A percentile compares a stretch with the other conserved stretches of the same genome.
phyloP scores from a whole-genome alignment of 2,329 filamentous ascomycete species.

The Ophioceras dolichostomum region DNA sequence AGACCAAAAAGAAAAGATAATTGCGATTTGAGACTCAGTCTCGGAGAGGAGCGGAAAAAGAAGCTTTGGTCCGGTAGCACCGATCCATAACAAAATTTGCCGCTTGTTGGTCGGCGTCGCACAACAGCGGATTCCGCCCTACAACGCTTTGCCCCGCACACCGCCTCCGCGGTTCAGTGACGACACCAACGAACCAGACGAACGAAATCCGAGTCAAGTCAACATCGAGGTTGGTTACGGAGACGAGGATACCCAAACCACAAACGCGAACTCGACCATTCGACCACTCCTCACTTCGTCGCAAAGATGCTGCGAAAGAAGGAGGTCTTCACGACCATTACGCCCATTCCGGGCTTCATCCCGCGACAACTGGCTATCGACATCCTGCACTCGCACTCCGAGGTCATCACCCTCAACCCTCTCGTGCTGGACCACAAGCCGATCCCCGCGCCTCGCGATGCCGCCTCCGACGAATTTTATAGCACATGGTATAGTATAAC shows the following conservation, averaged over 20 bases:
- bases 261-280: no score
- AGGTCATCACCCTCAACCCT: constrained; percentile 60
- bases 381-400: constrained; percentile 58
- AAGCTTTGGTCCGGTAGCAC: no score
- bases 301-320: constrained; percentile 54
- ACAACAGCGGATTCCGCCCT: not conserved
- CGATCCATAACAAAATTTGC: no score
- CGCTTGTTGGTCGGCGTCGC: not conserved
- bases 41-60: no score
- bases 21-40: no score
- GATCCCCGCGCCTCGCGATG: constrained; percentile 55
- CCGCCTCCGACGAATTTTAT: constrained; percentile 58
- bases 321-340: constrained; percentile 54
- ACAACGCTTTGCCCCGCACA: not conserved
- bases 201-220: not conserved
- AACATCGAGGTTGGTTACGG: not conserved
- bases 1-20: no score
- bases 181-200: not conserved
- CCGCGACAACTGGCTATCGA: constrained; percentile 61
- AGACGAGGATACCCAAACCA: not conserved
- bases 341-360: constrained; percentile 57
- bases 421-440: constrained; percentile 52
- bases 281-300: no score
- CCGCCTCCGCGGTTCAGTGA: not conserved
- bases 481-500: constrained; percentile 64